phyloP scores from a whole-genome alignment of 345 rosid species.

The Syzygium aromaticum region DNA sequence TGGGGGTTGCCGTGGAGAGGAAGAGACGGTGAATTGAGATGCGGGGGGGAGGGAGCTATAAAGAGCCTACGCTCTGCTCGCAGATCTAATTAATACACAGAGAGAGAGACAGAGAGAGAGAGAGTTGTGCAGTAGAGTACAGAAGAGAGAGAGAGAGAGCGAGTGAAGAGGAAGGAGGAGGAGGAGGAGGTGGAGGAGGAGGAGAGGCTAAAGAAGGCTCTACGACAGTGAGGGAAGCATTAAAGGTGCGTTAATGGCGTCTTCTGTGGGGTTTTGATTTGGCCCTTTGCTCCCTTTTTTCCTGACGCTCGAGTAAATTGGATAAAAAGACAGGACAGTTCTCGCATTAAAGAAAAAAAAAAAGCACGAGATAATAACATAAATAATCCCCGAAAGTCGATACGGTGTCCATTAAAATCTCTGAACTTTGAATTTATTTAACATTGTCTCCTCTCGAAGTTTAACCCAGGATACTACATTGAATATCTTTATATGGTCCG shows the following conservation, averaged over 20 bases:
- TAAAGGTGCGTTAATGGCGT: not conserved
- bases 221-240: not conserved
- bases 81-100: slow-evolving; percentile 7
- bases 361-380: too few relatives aligned
- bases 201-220: not conserved
- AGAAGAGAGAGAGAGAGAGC: slow-evolving; percentile 4
- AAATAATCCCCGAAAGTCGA: too few relatives aligned
- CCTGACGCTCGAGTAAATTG: not conserved
- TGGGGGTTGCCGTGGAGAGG: not conserved
- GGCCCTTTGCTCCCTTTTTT: not conserved
- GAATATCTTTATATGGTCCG: too few relatives aligned
- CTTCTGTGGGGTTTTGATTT: not conserved
- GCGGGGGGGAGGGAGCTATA: not conserved
- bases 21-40: not conserved
- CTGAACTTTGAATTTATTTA: too few relatives aligned
- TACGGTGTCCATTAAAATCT: too few relatives aligned
- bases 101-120: not conserved
- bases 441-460: too few relatives aligned
- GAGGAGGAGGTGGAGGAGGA: not conserved
- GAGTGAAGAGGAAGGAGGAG: not conserved
- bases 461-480: too few relatives aligned
- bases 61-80: not conserved
- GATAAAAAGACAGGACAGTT: not conserved
- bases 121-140: not conserved
- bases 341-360: not conserved